phyloP scores from a whole-genome alignment of 371 early-diverging fungal species.

The Syncephalastrum sp. region DNA sequence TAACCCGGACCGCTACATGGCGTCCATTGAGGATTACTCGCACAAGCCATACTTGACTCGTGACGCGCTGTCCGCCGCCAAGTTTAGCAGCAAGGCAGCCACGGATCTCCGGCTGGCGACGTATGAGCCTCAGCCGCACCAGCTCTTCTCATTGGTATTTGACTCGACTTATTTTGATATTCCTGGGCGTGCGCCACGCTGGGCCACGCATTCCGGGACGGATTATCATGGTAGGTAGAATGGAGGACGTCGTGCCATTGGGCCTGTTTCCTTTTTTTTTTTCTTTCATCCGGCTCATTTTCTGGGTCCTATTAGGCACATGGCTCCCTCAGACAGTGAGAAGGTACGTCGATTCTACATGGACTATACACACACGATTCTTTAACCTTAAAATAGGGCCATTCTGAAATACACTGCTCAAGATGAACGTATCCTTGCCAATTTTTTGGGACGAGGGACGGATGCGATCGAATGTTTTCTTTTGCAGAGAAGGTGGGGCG shows the following conservation, averaged over 20 bases:
- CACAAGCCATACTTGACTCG: constrained; percentile 81
- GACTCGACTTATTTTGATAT: constrained; percentile 88
- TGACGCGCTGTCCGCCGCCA: constrained; percentile 49
- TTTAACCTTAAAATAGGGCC: constrained; percentile 44
- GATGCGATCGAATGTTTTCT: constrained; percentile 92
- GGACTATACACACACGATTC: background rate
- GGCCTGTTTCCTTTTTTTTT: background rate
- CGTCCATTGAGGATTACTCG: constrained; percentile 76
- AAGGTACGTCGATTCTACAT: constrained; percentile 37
- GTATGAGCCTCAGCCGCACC: constrained; percentile 79
- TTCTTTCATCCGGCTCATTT: background rate
- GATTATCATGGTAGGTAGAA: constrained; percentile 76
- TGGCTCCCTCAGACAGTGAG: constrained; percentile 94
- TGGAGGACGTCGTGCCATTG: background rate
- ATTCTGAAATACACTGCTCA: constrained; percentile 72
- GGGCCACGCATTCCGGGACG: constrained; percentile 90
- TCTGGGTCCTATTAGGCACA: constrained; percentile 51
- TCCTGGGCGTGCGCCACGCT: constrained; percentile 86
- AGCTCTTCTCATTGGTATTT: constrained; percentile 75
- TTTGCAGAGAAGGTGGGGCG: constrained; percentile 64
- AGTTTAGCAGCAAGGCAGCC: constrained; percentile 50
- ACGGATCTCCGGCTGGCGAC: constrained; percentile 40
- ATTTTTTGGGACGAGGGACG: constrained; percentile 88
- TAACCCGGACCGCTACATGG: constrained; percentile 42
- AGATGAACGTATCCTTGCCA: constrained; percentile 82